A percentile compares a stretch with the other conserved stretches of the same genome.
These are phyloP conservation scores for Cicer cuneatum DNA, from an alignment of 306 rosid genomes.

Conservation along the genomic window DNA sequence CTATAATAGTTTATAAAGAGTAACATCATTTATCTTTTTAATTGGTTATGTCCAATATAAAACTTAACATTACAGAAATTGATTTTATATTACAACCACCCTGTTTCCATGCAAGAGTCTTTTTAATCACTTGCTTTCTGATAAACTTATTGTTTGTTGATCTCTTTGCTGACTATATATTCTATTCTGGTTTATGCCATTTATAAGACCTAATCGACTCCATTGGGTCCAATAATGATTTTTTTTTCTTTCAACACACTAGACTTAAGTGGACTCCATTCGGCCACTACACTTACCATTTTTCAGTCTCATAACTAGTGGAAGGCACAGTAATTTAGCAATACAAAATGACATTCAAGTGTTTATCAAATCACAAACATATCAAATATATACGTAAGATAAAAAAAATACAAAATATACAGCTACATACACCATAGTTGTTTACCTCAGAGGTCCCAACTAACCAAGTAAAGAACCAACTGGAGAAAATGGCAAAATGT, in stretches of 20 bases:
- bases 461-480: slow-evolving; percentile 86
- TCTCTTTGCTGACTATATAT: neutral
- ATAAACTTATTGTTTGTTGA: neutral
- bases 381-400: too few species aligned
- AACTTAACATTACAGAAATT: too few species aligned
- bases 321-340: slow-evolving; percentile 14
- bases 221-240: slow-evolving; percentile 21
- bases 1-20: too few species aligned
- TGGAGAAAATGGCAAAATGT: slow-evolving; percentile 72
- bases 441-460: slow-evolving; percentile 88
- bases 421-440: neutral
- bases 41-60: too few species aligned
- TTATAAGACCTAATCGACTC: too few species aligned
- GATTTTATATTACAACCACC: neutral
- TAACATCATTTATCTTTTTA: too few species aligned
- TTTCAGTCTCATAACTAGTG: slow-evolving; percentile 37
- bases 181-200: neutral
- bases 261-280: slow-evolving; percentile 26
- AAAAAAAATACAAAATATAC: neutral
- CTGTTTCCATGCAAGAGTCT: neutral
- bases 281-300: slow-evolving; percentile 17
- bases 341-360: slow-evolving; percentile 4
- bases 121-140: neutral
- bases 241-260: slow-evolving; percentile 30
- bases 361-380: neutral